Evolutionary conservation across 2,329 filamentous ascomycete genomes (phyloP), one percentile per base, ranked within the genome.

Genomic region (Alternaria alternata): DNA sequence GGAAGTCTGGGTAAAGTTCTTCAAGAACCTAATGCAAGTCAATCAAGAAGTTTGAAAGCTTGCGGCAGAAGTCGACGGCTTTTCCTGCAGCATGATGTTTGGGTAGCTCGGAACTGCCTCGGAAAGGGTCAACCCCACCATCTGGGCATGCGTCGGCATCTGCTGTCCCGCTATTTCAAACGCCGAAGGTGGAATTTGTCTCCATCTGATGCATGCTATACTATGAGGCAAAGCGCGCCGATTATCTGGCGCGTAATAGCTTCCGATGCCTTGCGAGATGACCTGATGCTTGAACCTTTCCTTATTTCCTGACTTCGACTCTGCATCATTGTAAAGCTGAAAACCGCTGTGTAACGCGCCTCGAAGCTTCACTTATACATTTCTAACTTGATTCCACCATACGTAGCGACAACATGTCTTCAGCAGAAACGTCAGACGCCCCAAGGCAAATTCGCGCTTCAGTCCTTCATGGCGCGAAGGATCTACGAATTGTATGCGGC

Each of bases 381-480:
- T 38, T 18, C 20, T 46, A 39, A 49, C 41, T 51, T 46, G 39
- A 51, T 14, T 54, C 47, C 51, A 26, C 28, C 32, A 44, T 9
- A 26, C n/a, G 34, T 2, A 44, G 47, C 51, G 41, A 54, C 34
- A 66, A 22, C 16, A 76, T 75, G 70, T 46, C 69, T 7, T 49
- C 66, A 54, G 63, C 73, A 38, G 54, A 59, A 22, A 67, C 48
- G 24, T 63, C 68, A 51, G 66, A 70, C 42, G 57, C 59, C 42
- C 73, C 64, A 63, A 74, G 51, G 66, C 75, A 78, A 72, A 82
- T 81, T 72, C 81, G 75, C 75, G 80, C 74, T 49, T 87, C 78
- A n/a, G 86, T 89, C 56, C 81, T 89, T 9, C 86, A 89, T 68
- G 87, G 85, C 53, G 82, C 85, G 28, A 87, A 87, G 76, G 86